Evolutionary conservation across 106 monocot genomes (phyloP).

Genomic region (Acanthochlamys bracteata): DNA sequence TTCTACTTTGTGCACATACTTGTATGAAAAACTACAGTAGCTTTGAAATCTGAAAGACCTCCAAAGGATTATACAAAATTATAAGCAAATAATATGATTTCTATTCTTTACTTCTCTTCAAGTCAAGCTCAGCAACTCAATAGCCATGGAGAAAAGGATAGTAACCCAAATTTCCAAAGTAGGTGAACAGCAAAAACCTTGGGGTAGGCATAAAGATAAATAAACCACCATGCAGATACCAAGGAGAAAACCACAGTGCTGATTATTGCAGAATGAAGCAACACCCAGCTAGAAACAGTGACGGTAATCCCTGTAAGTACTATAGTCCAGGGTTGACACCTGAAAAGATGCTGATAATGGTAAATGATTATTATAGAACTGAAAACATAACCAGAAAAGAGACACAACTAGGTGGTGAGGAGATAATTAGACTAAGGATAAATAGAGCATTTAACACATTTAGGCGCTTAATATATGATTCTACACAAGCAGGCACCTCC

Average conservation of each 20-base stretch:
- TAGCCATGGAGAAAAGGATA: neutral
- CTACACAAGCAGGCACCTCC: too few species aligned
- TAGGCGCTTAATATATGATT: too few species aligned
- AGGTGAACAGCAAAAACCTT: conserved; percentile 47
- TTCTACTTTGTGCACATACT: too few species aligned
- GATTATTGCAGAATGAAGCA: conserved; percentile 55
- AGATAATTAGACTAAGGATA: too few species aligned
- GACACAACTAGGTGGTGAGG: neutral
- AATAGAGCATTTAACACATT: too few species aligned
- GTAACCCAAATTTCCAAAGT: neutral
- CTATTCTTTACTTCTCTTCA: neutral
- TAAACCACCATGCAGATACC: conserved; percentile 86
- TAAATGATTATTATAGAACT: neutral
- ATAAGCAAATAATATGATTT: neutral
- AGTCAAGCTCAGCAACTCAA: neutral
- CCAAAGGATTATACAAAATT: neutral
- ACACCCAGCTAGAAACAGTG: conserved; percentile 55
- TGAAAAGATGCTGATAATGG: conserved; percentile 3
- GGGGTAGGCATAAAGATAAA: conserved; percentile 76
- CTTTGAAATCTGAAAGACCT: neutral
- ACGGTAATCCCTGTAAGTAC: conserved; percentile 56
- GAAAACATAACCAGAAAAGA: neutral
- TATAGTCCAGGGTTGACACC: conserved; percentile 99
- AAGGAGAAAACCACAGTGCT: conserved; percentile 32
- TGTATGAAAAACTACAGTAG: neutral